phyloP scores from a whole-genome alignment of 2,329 filamentous ascomycete species.

The Talaromyces sp. region DNA sequence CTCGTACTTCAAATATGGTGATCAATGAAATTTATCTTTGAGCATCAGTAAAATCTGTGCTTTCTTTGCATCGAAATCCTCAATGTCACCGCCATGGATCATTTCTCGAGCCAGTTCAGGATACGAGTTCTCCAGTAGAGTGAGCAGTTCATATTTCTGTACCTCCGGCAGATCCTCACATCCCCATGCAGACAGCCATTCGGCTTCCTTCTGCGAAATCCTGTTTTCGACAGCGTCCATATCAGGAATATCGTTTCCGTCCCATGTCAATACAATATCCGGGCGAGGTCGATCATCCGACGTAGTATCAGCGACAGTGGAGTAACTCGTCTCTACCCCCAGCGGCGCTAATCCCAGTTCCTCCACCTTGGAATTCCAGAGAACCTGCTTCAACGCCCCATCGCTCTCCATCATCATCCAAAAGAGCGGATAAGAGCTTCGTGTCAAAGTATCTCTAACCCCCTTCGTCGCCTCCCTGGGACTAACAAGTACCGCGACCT shows the following conservation, averaged over 20 bases:
- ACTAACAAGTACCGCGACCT: constrained; percentile 67
- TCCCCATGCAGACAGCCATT: constrained; percentile 30
- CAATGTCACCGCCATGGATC: constrained; percentile 3
- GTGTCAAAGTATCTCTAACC: constrained; percentile 64
- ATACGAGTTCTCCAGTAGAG: constrained; percentile 24
- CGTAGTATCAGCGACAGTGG: not conserved
- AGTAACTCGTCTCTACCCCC: constrained; percentile 35
- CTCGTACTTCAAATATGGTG: not conserved
- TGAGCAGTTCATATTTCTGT: constrained; percentile 23
- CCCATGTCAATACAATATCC: constrained; percentile 32
- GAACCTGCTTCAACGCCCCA: constrained; percentile 36
- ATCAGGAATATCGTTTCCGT: constrained; percentile 29
- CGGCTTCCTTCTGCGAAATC: constrained; percentile 21
- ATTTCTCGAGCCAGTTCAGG: constrained; percentile 20
- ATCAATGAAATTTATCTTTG: constrained; percentile 3
- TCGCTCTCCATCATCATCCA: constrained; percentile 47
- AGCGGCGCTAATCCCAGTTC: constrained; percentile 35
- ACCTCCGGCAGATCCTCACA: constrained; percentile 15
- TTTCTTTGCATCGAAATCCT: constrained; percentile 18
- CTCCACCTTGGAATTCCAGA: constrained; percentile 43
- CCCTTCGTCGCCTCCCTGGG: constrained; percentile 70
- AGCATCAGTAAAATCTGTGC: constrained; percentile 9
- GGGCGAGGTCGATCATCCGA: constrained; percentile 18
- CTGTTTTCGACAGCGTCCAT: constrained; percentile 30
- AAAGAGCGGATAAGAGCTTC: constrained; percentile 65